Evolutionary conservation across 2,329 filamentous ascomycete genomes (phyloP), one percentile per base, ranked within the genome.

Genomic region (Aspergillus eucalypticola): DNA sequence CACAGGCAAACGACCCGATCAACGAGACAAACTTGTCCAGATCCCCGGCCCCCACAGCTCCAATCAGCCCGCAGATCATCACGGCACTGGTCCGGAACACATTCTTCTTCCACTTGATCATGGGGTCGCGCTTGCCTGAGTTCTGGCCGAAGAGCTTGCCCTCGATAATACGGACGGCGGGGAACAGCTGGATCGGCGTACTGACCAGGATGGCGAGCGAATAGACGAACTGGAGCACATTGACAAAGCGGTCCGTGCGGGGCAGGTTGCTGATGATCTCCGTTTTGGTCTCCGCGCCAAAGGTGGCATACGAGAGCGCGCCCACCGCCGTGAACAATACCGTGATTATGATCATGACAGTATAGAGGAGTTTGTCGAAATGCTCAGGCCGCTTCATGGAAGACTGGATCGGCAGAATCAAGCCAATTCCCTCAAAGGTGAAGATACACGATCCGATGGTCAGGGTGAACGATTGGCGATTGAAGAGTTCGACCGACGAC

Each of bases 101-200:
- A 69, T 98, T 98, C 86, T 98, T 98, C 83, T 96, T 91, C 94
- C 94, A 98, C 81, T 98, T 98, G 82, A 97, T 96, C 73, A 90
- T 93, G 0, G 91, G 91, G 72, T 97, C 96, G 79, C 96, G 96
- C 78, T 98, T 97, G 66, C 94, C 92, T 84, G 46, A 90, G 60
- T 90, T 96, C 70, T 88, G 84, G 19, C 90, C 95, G 74, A 97
- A 98, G 7, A 97, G 82, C 64, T 91, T 91, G 68, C 95, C 96
- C 77, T 95, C 92, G 8, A 90, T 91, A 70, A 98, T 98, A 71
- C 92, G 90, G 69, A 98, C 96, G 29, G 94, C 94, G 0, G 94
- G 94, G 81, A 97, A 98, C 66, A 98, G 92, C 73, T 98, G 95
- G 59, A 98, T 82, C 5, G 94, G 94, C 0, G 93, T 97, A 21